Evolutionary conservation across 768 basidiomycete genomes (phyloP).

Genomic region (Rhizopogon sp.): DNA sequence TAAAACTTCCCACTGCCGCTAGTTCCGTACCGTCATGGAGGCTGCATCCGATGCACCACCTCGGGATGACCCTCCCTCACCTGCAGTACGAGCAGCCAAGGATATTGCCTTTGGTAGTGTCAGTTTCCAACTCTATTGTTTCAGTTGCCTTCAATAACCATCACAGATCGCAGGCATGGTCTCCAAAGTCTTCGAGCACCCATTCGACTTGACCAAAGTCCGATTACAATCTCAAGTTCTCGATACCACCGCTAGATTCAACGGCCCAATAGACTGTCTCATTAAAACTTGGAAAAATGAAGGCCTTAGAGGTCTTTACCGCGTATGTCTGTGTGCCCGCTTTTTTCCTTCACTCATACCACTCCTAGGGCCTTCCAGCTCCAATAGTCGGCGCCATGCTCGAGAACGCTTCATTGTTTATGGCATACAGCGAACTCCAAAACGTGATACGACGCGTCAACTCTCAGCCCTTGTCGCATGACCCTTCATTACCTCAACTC

Average conservation of each 20-base stretch:
- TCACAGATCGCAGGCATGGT: conserved; percentile 77
- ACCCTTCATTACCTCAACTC: conserved; percentile 63
- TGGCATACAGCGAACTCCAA: conserved; percentile 79
- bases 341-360: not conserved
- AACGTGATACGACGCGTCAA: conserved; percentile 44
- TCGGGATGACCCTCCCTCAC: conserved; percentile 16
- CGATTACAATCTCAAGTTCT: conserved; percentile 89
- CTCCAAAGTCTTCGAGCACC: conserved; percentile 86
- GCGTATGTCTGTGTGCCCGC: conserved; percentile 47
- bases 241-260: conserved; percentile 63
- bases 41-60: conserved; percentile 2
- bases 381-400: conserved; percentile 90
- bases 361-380: conserved; percentile 80
- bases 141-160: not conserved
- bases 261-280: conserved; percentile 85
- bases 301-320: conserved; percentile 80
- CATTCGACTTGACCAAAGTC: conserved; percentile 94
- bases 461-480: conserved; percentile 29
- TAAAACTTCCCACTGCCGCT: too few species aligned
- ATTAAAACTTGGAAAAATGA: conserved; percentile 75
- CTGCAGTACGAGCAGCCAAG: conserved; percentile 27
- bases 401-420: conserved; percentile 86
- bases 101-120: conserved; percentile 59
- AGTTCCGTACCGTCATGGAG: conserved; percentile 10
- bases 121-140: conserved; percentile 17